Base-by-base conservation (phyloP, 1,284 basidiomycete genomes). In the Ustilago vetiveriae region DNA sequence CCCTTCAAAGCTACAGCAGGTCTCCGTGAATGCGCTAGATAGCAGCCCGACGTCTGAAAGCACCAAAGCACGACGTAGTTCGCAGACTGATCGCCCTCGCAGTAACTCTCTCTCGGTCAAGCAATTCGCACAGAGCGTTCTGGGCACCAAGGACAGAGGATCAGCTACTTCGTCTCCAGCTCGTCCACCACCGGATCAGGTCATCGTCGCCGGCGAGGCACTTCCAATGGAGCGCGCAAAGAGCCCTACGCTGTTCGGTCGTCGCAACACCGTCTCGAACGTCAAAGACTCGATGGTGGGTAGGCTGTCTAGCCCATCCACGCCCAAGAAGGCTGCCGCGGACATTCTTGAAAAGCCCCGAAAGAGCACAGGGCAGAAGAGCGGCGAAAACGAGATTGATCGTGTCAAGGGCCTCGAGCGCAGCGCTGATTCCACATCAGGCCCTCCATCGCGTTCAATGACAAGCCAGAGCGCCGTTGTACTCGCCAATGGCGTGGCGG, bases 41-140 rank as follows among this genome's bases (percentile, higher is more conserved):
- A 23, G 27, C 36, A 55, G 48, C 16, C 54, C 58, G 6, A 51
- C 46, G 0, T 56, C 50, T 6, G 65, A 68, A 26, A 23, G 45
- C 16, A 8, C 43, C 13, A 68, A 68, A 33, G 32, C 45, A 10
- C 50, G 60, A 32, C 55, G 60, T 22, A 50, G 24, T 19, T 35
- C 60, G 43, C 56, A 56, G 8, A 38, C 29, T n/a, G 67, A 60
- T 26, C 62, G 71, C 6, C 58, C 63, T 22, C 72, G 76, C 16
- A 75, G 74, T 41, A 78, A 73, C 35, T 78, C 76, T 7, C 47
- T 72, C 4, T 67, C 69, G 5, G 51, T 72, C 41, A 73, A 63
- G 54, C 69, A 72, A 27, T 63, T 72, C 16, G 69, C 69, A 9
- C 64, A 67, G 33, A 72, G 43, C 32, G 56, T 72, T 9, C 30